phyloP scores from a whole-genome alignment of 129 eudicot species.

The Ambrosia artemisiifolia region DNA sequence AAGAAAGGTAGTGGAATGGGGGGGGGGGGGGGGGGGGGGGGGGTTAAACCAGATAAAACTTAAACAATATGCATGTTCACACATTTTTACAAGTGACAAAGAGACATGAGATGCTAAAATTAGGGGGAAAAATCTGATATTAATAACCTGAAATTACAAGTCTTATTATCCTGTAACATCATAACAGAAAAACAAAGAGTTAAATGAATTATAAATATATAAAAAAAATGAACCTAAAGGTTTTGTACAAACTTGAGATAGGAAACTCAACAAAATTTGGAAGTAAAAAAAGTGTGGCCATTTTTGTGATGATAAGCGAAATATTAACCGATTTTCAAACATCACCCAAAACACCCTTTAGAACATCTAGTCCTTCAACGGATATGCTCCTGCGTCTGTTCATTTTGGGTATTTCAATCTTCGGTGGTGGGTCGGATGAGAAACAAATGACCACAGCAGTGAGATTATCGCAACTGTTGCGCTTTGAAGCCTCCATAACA shows the following conservation, averaged over 20 bases:
- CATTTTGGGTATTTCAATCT: constrained; percentile 56
- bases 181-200: background rate
- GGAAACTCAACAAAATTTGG: background rate
- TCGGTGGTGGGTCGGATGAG: constrained; percentile 68
- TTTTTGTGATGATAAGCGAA: background rate
- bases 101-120: background rate
- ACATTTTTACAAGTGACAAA: background rate
- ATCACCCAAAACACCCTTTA: constrained; percentile 60
- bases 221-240: background rate
- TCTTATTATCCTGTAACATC: background rate
- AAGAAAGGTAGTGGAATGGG: no score
- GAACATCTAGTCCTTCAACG: constrained; percentile 76
- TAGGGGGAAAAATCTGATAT: no score
- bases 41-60: no score
- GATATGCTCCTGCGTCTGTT: constrained; percentile 66
- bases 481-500: constrained; percentile 65
- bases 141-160: background rate
- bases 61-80: no score
- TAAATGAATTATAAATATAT: background rate
- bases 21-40: no score
- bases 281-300: background rate
- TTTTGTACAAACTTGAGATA: constrained; percentile 1
- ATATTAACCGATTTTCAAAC: constrained; percentile 19
- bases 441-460: constrained; percentile 75
- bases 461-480: constrained; percentile 71